A percentile compares a stretch with the other conserved stretches of the same genome.
These are phyloP conservation scores for Colletotrichum navitas DNA, from an alignment of 2,329 filamentous ascomycete genomes.

Conservation along the genomic window DNA sequence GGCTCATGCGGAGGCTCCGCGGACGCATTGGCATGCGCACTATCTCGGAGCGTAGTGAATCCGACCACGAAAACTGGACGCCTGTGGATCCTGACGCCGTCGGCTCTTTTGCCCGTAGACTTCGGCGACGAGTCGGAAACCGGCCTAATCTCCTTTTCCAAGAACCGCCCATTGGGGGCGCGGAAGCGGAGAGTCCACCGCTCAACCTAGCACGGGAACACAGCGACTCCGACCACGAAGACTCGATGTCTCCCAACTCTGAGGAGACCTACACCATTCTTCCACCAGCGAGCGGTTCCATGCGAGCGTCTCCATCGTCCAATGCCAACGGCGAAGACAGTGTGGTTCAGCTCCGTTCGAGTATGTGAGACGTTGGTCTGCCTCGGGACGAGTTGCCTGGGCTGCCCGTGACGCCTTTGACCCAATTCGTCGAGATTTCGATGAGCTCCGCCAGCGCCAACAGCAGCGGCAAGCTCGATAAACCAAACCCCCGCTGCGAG, in stretches of 20 bases:
- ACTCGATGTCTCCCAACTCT: not conserved
- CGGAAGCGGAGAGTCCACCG: too few relatives aligned
- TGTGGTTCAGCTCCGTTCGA: constrained; percentile 8
- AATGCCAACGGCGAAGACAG: too few relatives aligned
- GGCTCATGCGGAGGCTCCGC: constrained; percentile 61
- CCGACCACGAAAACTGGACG: constrained; percentile 55
- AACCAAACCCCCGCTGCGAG: constrained; percentile 30
- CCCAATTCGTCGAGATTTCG: too few relatives aligned
- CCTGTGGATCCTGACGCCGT: constrained; percentile 53
- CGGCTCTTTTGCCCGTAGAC: constrained; percentile 61
- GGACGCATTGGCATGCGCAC: constrained; percentile 68
- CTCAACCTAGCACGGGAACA: too few relatives aligned
- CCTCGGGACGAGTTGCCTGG: too few relatives aligned
- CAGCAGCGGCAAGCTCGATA: not conserved
- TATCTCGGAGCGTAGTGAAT: constrained; percentile 66
- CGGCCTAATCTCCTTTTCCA: constrained; percentile 61
- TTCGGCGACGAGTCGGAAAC: constrained; percentile 59
- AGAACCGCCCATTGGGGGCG: constrained; percentile 58
- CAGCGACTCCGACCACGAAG: too few relatives aligned
- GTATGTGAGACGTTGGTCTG: too few relatives aligned
- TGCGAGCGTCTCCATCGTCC: too few relatives aligned
- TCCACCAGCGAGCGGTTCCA: constrained; percentile 36
- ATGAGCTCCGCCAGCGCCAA: not conserved
- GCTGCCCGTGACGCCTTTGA: too few relatives aligned
- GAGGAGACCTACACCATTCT: constrained; percentile 57